A percentile compares a stretch with the other conserved stretches of the same genome.
Conservation (phyloP, 2,329 filamentous ascomycete species). For the Botrytis galanthina region DNA sequence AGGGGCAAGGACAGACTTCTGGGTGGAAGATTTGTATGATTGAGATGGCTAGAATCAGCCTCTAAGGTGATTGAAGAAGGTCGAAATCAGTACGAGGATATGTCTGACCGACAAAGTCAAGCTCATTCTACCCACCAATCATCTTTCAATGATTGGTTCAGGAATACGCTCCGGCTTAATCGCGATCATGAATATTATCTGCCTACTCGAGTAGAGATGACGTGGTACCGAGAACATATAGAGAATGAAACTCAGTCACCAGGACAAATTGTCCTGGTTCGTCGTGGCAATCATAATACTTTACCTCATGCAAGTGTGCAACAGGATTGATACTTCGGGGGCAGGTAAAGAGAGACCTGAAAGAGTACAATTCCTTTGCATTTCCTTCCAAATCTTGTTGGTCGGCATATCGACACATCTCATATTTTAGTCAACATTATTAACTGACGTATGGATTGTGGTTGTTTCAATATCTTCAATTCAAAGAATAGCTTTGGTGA, state of each 20-base stretch:
- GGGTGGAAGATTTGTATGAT: background rate
- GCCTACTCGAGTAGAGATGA: conserved; percentile 57
- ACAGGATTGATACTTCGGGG: background rate
- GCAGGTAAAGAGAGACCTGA: background rate
- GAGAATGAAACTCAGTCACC: conserved; percentile 60
- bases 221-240: conserved; percentile 80
- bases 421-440: background rate
- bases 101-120: conserved; percentile 74
- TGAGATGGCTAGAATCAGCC: background rate
- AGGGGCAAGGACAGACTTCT: background rate
- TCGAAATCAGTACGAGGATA: conserved; percentile 14
- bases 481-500: background rate
- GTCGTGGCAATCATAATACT: conserved; percentile 36
- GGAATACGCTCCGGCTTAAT: conserved; percentile 99
- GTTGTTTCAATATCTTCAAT: background rate
- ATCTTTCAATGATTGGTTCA: conserved; percentile 77
- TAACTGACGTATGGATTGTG: background rate
- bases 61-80: background rate
- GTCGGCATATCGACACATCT: background rate
- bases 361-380: background rate
- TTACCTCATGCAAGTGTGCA: conserved; percentile 10
- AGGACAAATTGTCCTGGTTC: conserved; percentile 39
- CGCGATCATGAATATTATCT: conserved; percentile 74
- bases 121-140: conserved; percentile 79
- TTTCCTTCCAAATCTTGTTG: background rate